Conservation (phyloP, 768 basidiomycete genomes). For the Serpula lacrymans region DNA sequence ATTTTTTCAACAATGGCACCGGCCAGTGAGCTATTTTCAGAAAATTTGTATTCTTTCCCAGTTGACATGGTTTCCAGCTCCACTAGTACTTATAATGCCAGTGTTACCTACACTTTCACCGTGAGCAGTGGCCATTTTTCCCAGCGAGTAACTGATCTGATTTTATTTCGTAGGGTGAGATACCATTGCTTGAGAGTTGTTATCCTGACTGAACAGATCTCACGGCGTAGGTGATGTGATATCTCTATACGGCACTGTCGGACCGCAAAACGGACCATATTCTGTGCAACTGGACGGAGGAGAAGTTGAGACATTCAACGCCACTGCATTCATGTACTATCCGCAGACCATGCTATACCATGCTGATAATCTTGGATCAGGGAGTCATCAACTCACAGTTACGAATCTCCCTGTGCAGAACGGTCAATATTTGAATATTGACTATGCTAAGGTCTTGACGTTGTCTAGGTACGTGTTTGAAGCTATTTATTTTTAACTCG, state of each 20-base stretch:
- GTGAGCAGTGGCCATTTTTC: too few species aligned
- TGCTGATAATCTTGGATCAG: slow-evolving; percentile 22
- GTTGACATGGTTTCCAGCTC: too few species aligned
- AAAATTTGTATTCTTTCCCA: too few species aligned
- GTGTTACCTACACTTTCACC: too few species aligned
- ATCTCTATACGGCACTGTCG: slow-evolving; percentile 42
- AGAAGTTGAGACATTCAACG: slow-evolving; percentile 1
- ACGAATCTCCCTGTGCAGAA: slow-evolving; percentile 13
- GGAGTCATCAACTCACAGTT: slow-evolving; percentile 23
- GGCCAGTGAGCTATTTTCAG: neutral
- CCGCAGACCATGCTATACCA: slow-evolving; percentile 24
- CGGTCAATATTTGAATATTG: slow-evolving; percentile 14
- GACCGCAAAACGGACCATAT: slow-evolving; percentile 33
- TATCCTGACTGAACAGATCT: too few species aligned
- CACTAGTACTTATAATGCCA: too few species aligned
- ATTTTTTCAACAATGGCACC: slow-evolving; percentile 1
- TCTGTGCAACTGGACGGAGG: slow-evolving; percentile 33
- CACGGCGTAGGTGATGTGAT: slow-evolving; percentile 44
- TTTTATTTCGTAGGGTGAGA: too few species aligned
- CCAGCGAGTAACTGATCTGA: too few species aligned
- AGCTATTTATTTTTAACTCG: neutral
- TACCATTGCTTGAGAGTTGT: too few species aligned
- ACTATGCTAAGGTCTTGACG: slow-evolving; percentile 15
- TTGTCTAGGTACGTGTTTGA: neutral
- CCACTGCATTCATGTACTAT: neutral